phyloP scores from a whole-genome alignment of 1,139 yeast species.

The Blastobotrys capitulatus region DNA sequence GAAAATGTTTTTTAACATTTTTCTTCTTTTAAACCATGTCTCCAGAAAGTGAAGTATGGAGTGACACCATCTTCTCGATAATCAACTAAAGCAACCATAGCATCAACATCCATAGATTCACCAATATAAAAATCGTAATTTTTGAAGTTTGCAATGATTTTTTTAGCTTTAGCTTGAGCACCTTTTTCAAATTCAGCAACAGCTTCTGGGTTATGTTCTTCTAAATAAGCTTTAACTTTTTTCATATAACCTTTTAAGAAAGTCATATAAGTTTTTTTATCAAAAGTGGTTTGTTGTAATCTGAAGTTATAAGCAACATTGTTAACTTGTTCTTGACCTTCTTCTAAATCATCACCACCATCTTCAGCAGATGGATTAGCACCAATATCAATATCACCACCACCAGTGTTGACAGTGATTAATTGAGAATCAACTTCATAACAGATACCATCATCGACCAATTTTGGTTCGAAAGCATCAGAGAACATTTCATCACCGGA shows the following conservation, averaged over 20 bases:
- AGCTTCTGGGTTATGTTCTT: constrained; percentile 76
- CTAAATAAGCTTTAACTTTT: constrained; percentile 80
- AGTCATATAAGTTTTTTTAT: constrained; percentile 93
- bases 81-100: constrained; percentile 95
- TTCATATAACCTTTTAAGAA: constrained; percentile 99
- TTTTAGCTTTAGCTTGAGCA: constrained; percentile 92
- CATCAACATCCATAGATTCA: constrained; percentile 99
- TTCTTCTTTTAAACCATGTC: constrained; percentile 87
- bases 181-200: constrained; percentile 92
- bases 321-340: constrained; percentile 83
- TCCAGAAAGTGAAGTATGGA: constrained; percentile 97
- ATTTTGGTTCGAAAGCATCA: constrained; percentile 87
- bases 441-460: constrained; percentile 75
- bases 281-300: constrained; percentile 90
- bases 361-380: constrained; percentile 99
- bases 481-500: constrained; percentile 95
- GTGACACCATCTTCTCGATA: constrained; percentile 99
- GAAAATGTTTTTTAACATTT: constrained; percentile 36
- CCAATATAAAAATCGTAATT: constrained; percentile 99
- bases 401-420: constrained; percentile 78
- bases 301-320: constrained; percentile 98
- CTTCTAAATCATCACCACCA: constrained; percentile 83
- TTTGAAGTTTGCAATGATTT: constrained; percentile 87
- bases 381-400: constrained; percentile 86
- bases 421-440: constrained; percentile 95